phyloP scores from a whole-genome alignment of 2,329 filamentous ascomycete genomes.

The Scortechinia acanthostroma region DNA sequence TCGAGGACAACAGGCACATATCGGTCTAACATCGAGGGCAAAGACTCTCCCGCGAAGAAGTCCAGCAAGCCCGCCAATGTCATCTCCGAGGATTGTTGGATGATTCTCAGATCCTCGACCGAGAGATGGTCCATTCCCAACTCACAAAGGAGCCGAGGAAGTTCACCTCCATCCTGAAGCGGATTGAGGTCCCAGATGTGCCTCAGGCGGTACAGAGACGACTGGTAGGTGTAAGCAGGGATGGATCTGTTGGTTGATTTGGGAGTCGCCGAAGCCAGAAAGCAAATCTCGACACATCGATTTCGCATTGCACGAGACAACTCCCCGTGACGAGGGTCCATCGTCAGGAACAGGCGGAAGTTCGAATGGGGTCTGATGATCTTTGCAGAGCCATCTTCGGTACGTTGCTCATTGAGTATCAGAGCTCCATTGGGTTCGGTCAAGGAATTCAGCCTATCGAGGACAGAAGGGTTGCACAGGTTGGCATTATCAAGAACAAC shows the following conservation, averaged over 20 bases:
- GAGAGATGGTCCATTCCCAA: not conserved
- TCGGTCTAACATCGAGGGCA: not conserved
- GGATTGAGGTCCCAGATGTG: not conserved
- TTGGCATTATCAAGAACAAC: constrained; percentile 95
- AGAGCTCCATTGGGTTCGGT: constrained; percentile 83
- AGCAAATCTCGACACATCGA: constrained; percentile 80
- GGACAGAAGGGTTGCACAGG: constrained; percentile 85
- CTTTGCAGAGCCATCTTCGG: constrained; percentile 71
- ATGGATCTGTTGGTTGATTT: too few species aligned
- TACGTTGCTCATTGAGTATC: constrained; percentile 88
- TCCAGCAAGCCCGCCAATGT: not conserved
- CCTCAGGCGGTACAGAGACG: constrained; percentile 28
- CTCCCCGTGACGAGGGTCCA: constrained; percentile 87
- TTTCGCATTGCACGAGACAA: constrained; percentile 95
- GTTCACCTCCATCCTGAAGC: not conserved
- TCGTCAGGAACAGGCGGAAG: constrained; percentile 88
- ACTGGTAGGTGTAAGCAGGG: constrained; percentile 39
- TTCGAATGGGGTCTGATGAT: constrained; percentile 75
- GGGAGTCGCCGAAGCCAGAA: constrained; percentile 41
- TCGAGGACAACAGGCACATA: not conserved
- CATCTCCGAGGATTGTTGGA: not conserved
- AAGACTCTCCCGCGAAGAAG: not conserved
- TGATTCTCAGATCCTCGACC: not conserved
- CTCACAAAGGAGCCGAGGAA: not conserved
- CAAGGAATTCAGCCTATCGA: constrained; percentile 88